phyloP scores from a whole-genome alignment of 169 alveolate species.

The Eimeria acervulina region DNA sequence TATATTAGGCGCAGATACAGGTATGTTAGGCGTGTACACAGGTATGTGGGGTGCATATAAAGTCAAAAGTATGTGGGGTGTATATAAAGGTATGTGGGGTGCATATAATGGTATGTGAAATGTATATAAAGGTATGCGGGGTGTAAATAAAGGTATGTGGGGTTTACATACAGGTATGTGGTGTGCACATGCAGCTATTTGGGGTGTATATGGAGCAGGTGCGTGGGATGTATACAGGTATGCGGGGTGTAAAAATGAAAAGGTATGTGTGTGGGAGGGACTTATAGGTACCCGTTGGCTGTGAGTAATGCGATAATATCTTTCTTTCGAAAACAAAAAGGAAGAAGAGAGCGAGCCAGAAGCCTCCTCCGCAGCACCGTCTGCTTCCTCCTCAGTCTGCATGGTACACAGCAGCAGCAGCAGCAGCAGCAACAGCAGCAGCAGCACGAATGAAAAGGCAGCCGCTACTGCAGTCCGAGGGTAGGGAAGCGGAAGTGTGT shows the following conservation, averaged over 20 bases:
- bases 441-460: neutral
- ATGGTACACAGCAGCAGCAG: slow-evolving; percentile 23
- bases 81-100: neutral
- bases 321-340: slow-evolving; percentile 83
- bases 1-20: too few relatives aligned
- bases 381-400: slow-evolving; percentile 64
- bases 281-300: slow-evolving; percentile 84
- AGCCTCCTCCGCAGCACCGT: slow-evolving; percentile 41
- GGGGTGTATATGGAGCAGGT: neutral
- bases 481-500: neutral
- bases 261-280: neutral
- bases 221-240: neutral
- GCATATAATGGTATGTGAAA: neutral
- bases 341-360: slow-evolving; percentile 70
- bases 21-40: too few relatives aligned
- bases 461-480: neutral
- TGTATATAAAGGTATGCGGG: neutral
- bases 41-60: neutral
- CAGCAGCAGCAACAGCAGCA: slow-evolving; percentile 11
- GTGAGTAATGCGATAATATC: slow-evolving; percentile 95
- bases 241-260: neutral
- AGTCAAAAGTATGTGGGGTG: neutral
- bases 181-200: neutral
- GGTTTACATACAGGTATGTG: neutral
- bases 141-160: neutral